phyloP scores from a whole-genome alignment of 2,329 filamentous ascomycete species.

The Mycosphaerella sp. region DNA sequence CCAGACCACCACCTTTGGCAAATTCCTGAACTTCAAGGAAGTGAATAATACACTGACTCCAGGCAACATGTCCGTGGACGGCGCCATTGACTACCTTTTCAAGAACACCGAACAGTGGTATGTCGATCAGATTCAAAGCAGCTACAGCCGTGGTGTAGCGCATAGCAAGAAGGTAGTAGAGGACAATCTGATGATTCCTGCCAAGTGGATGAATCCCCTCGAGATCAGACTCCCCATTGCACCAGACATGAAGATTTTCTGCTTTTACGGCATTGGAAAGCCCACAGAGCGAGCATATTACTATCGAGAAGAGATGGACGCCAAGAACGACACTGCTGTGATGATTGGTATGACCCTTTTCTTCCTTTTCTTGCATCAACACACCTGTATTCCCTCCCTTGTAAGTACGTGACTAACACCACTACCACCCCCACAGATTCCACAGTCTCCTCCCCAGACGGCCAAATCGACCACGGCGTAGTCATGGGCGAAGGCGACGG shows the following conservation, averaged over 20 bases:
- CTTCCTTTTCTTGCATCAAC: not conserved
- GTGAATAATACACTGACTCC: constrained; percentile 51
- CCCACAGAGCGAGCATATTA: constrained; percentile 89
- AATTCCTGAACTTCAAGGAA: constrained; percentile 75
- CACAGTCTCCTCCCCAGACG: constrained; percentile 60
- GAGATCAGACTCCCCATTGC: constrained; percentile 82
- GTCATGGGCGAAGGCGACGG: constrained; percentile 93
- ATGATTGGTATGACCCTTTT: constrained; percentile 23
- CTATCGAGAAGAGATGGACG: constrained; percentile 67
- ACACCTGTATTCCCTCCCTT: no score
- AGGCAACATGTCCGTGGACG: constrained; percentile 72
- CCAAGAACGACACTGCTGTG: constrained; percentile 54
- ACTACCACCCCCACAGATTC: constrained; percentile 45
- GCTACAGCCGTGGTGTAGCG: constrained; percentile 85
- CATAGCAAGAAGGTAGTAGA: constrained; percentile 74
- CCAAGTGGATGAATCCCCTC: constrained; percentile 91
- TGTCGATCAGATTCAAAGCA: constrained; percentile 60
- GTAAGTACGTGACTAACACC: constrained; percentile 4
- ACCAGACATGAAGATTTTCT: constrained; percentile 88
- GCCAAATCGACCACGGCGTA: constrained; percentile 72
- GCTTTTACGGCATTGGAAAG: constrained; percentile 94
- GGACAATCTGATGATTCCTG: constrained; percentile 46
- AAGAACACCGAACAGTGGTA: constrained; percentile 83
- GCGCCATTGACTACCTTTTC: constrained; percentile 72
- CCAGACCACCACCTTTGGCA: constrained; percentile 69